Conservation (phyloP, 805 yeast species). For the Saccharomycopsis malanga region DNA sequence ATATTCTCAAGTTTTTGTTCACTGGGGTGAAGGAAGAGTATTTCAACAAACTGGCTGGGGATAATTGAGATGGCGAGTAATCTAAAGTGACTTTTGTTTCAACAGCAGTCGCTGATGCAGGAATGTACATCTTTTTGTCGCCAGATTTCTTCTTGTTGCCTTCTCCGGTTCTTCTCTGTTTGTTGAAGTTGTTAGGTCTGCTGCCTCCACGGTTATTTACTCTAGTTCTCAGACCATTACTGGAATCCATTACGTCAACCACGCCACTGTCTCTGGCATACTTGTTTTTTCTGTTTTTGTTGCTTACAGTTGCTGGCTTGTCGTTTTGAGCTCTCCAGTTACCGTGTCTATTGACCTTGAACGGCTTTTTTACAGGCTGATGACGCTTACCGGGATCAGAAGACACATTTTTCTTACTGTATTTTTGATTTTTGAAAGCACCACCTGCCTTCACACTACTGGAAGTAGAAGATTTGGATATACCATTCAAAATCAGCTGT, state of each 20-base stretch:
- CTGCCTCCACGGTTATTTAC: too few species aligned
- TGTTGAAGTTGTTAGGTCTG: too few species aligned
- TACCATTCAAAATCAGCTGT: constrained; percentile 1
- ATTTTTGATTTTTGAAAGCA: background rate
- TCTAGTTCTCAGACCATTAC: too few species aligned
- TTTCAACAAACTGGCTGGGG: constrained; percentile 8
- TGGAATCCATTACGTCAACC: background rate
- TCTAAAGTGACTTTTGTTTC: background rate
- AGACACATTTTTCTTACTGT: background rate
- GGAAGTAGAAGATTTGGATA: background rate
- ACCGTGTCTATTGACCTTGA: constrained; percentile 3
- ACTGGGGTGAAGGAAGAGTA: constrained; percentile 16
- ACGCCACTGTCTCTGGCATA: background rate
- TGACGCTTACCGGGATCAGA: background rate
- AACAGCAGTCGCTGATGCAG: too few species aligned
- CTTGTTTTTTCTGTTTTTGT: background rate
- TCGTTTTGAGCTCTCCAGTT: background rate
- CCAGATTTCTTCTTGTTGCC: too few species aligned
- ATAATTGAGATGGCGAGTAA: constrained; percentile 11
- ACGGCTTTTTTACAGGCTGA: constrained; percentile 2
- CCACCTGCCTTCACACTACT: background rate
- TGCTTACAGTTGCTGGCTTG: background rate
- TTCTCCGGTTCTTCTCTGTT: background rate
- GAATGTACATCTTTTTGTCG: background rate
- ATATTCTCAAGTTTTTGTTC: constrained; percentile 13